Evolutionary conservation across 192 early-diverging fungal genomes (phyloP).

Genomic region (Coemansia sp.): DNA sequence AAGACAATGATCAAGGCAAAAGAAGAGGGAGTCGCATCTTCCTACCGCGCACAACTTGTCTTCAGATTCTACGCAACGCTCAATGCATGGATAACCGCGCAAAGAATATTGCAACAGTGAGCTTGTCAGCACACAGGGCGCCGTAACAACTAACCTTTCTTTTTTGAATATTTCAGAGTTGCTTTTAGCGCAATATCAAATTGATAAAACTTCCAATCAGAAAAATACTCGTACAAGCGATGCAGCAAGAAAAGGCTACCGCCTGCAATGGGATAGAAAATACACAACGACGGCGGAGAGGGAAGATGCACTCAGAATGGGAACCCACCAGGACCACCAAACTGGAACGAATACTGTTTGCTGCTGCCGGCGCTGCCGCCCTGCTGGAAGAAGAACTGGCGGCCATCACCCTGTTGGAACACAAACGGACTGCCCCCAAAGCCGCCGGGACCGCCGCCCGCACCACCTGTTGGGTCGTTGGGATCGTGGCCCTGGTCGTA

Average conservation of each 20-base stretch:
- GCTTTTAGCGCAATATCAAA: not conserved
- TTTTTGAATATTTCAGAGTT: not conserved
- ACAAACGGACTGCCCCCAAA: slow-evolving; percentile 46
- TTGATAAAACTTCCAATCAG: not conserved
- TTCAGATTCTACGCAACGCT: not conserved
- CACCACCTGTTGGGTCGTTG: slow-evolving; percentile 64
- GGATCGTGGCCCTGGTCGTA: slow-evolving; percentile 81
- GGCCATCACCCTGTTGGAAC: slow-evolving; percentile 58
- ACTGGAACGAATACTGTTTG: slow-evolving; percentile 51
- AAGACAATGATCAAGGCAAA: not conserved
- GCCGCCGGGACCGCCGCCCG: slow-evolving; percentile 29
- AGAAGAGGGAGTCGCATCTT: not conserved
- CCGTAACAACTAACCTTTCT: not conserved
- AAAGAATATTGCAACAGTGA: too few relatives aligned
- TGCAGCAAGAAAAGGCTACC: not conserved
- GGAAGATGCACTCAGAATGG: slow-evolving; percentile 27
- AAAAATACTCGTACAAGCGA: too few relatives aligned
- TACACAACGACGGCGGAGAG: not conserved
- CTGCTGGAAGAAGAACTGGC: slow-evolving; percentile 58
- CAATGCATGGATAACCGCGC: not conserved
- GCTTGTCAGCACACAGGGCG: not conserved
- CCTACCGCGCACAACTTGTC: not conserved
- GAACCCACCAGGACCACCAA: slow-evolving; percentile 51
- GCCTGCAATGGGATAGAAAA: not conserved
- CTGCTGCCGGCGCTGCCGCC: slow-evolving; percentile 52